These are phyloP conservation scores for Tulasnella sp. DNA, from an alignment of 768 basidiomycete genomes.

Conservation along the genomic window DNA sequence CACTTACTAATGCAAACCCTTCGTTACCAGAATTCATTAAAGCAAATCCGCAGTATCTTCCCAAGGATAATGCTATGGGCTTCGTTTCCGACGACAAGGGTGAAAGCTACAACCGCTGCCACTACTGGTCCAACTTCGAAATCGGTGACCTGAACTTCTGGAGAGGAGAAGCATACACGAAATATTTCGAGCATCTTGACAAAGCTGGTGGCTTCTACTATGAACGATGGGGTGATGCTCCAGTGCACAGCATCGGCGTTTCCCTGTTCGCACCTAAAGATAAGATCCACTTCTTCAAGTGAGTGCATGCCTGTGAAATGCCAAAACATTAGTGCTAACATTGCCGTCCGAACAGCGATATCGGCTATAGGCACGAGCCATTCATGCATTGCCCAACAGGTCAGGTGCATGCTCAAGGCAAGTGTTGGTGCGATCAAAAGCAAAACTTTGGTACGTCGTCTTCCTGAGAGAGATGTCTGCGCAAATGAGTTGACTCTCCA, in stretches of 20 bases:
- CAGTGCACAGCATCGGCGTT: slow-evolving; percentile 80
- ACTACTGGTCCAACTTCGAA: slow-evolving; percentile 92
- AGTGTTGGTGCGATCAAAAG: slow-evolving; percentile 69
- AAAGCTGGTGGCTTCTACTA: slow-evolving; percentile 77
- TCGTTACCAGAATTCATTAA: slow-evolving; percentile 47
- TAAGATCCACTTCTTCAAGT: slow-evolving; percentile 84
- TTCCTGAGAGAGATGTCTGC: slow-evolving; percentile 17
- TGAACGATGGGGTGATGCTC: slow-evolving; percentile 94
- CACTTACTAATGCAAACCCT: neutral
- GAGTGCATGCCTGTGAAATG: neutral
- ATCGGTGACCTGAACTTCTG: slow-evolving; percentile 77
- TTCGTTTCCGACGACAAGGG: slow-evolving; percentile 70
- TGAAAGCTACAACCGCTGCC: slow-evolving; percentile 59
- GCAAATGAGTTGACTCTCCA: neutral
- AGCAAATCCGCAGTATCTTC: slow-evolving; percentile 46
- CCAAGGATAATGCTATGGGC: slow-evolving; percentile 50
- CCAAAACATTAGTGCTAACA: neutral
- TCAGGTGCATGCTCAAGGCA: slow-evolving; percentile 58
- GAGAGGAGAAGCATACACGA: slow-evolving; percentile 66
- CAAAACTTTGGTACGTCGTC: slow-evolving; percentile 52
- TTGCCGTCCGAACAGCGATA: slow-evolving; percentile 35
- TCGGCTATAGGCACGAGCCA: slow-evolving; percentile 85
- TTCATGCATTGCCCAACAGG: slow-evolving; percentile 87
- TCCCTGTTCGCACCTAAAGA: slow-evolving; percentile 79
- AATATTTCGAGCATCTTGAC: slow-evolving; percentile 77